Evolutionary conservation across 306 rosid genomes (phyloP).

Genomic region (Luffa acutangula): DNA sequence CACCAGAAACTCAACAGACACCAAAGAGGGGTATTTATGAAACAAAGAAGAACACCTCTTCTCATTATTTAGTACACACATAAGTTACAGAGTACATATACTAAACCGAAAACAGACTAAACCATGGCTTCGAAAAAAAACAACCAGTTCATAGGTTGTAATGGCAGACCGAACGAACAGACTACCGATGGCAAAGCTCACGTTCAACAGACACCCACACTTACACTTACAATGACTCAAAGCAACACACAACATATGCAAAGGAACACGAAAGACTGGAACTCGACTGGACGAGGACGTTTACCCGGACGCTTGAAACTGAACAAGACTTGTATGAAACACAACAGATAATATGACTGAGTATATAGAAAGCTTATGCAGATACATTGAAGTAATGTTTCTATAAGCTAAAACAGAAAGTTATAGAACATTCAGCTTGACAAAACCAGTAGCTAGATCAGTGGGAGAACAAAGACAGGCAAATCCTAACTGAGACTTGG

Average conservation of each 20-base stretch:
- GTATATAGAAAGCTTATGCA: neutral
- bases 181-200: neutral
- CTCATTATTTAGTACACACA: neutral
- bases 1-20: neutral
- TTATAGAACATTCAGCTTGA: conserved; percentile 6
- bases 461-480: neutral
- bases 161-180: neutral
- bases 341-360: neutral
- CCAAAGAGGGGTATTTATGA: neutral
- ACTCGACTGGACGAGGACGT: neutral
- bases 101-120: neutral
- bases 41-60: neutral
- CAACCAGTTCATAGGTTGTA: neutral
- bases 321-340: neutral
- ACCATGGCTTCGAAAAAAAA: neutral
- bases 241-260: neutral
- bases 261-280: neutral
- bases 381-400: conserved; percentile 3
- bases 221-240: neutral
- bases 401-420: conserved; percentile 1
- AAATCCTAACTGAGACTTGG: neutral
- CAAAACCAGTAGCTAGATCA: neutral
- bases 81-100: neutral
- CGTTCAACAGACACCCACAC: neutral
- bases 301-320: neutral